These are phyloP conservation scores for Modicella reniformis DNA, from an alignment of 371 early-diverging fungal genomes.

Conservation along the genomic window DNA sequence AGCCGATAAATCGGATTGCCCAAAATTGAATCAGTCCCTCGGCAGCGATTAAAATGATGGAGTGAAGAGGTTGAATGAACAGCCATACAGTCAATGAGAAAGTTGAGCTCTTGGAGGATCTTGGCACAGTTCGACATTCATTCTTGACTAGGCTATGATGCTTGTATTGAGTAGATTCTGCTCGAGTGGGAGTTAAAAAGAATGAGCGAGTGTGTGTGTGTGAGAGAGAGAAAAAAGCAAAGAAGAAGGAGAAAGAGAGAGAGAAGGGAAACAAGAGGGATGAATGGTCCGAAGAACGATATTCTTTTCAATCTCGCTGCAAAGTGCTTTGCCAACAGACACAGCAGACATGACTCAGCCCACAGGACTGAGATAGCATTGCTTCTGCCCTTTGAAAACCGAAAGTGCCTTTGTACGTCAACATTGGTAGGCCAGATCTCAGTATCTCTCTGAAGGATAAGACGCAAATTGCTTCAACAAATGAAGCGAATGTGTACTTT, in stretches of 20 bases:
- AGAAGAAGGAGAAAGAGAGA: not conserved
- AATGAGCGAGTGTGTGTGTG: not conserved
- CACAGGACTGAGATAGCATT: no score
- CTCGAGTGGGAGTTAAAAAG: not conserved
- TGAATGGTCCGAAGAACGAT: no score
- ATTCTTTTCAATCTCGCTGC: no score
- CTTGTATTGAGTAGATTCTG: not conserved
- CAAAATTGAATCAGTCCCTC: conserved; percentile 35
- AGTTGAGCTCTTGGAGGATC: conserved; percentile 53
- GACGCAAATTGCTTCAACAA: no score
- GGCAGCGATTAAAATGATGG: not conserved
- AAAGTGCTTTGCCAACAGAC: no score
- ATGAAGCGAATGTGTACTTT: no score
- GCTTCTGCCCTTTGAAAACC: no score
- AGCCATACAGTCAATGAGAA: conserved; percentile 51
- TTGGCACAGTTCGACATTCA: conserved; percentile 31
- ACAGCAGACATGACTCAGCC: no score
- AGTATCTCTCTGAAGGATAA: no score
- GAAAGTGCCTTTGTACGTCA: no score
- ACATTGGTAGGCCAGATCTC: no score
- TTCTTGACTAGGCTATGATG: not conserved
- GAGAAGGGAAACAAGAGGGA: not conserved
- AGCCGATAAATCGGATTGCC: conserved; percentile 23
- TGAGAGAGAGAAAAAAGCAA: not conserved
- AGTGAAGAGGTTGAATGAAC: not conserved